Evolutionary conservation across 225 moss, liverwort and hornwort species (phyloP), one percentile per base, ranked within the genome.

Genomic region (Thuidium tamariscinum): DNA sequence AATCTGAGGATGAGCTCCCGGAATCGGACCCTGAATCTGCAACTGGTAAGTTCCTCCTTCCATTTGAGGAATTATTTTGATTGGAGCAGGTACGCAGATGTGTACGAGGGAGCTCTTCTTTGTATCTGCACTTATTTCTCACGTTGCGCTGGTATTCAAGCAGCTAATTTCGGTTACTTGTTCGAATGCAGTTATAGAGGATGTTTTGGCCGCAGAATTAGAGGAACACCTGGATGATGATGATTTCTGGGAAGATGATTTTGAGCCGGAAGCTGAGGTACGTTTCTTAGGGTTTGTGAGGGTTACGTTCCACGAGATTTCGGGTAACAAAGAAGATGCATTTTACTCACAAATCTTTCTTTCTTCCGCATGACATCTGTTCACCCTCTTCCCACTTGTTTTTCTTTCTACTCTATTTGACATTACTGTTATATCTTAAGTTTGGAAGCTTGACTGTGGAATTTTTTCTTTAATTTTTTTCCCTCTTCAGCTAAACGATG

Each of bases 181-280:
- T 76, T 86, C 56, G 66, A 77, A 80, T 84, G 82, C 91, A 93
- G 94, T 86, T 75, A 82, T 94, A 51, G 95, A 96, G 85, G 90
- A 87, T 77, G 89, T 85, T 44, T 49, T 96, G 54, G 91, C 88
- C 67, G 89, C 91, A 36, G 93, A 91, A 77, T 83, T 92, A 13
- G 95, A 94, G 73, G 92, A 98, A 55, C 88, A 94, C 46, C 91
- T 94, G 39, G 94, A 94, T 81, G 98, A 95, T 77, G 97, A 95
- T 83, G 98, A 95, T 80, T 95, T 95, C 78, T 97, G 97, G 97
- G 96, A 95, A 66, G 97, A 96, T 26, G 97, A 97, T 65, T 95
- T 92, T 26, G 95, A 94, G 77, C 91, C 93, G n/a, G 95, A 91
- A 89, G 92, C 93, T 37, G 94, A 93, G 90, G 93, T 94, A 80